Percentiles rank a stretch among this genome's conserved stretches.
Conservation (phyloP, 1,284 basidiomycete species). For the Cryptococcus deneoformans region DNA sequence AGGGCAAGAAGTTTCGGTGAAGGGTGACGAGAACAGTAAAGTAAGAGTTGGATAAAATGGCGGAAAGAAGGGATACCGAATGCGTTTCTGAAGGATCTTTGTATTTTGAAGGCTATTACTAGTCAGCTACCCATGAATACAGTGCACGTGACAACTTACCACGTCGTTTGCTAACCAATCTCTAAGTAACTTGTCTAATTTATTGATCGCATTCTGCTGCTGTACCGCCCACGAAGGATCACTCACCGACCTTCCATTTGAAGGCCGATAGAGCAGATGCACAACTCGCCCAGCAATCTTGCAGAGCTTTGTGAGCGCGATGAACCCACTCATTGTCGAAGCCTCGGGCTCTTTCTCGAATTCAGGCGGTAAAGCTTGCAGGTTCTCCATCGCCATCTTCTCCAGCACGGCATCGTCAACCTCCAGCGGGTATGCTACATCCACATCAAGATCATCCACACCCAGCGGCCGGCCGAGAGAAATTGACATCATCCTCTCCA, state of each 20-base stretch:
- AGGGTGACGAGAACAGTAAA: conserved; percentile 83
- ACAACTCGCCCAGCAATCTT: conserved; percentile 75
- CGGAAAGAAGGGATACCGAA: conserved; percentile 60
- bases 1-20: conserved; percentile 75
- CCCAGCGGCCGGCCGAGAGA: conserved; percentile 64
- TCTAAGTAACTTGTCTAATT: conserved; percentile 68
- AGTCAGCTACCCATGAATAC: not conserved
- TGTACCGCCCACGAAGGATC: conserved; percentile 70
- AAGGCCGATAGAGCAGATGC: conserved; percentile 43
- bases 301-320: conserved; percentile 71
- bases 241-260: conserved; percentile 29
- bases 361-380: conserved; percentile 42
- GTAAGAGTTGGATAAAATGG: conserved; percentile 84
- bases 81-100: conserved; percentile 37
- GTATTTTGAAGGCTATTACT: conserved; percentile 63
- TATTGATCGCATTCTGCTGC: conserved; percentile 69
- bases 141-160: conserved; percentile 18
- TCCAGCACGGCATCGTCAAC: conserved; percentile 73
- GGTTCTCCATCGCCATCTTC: conserved; percentile 25
- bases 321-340: conserved; percentile 66
- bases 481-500: conserved; percentile 80
- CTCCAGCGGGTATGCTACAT: conserved; percentile 65
- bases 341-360: conserved; percentile 50
- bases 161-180: conserved; percentile 71
- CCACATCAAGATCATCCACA: conserved; percentile 52